phyloP scores from a whole-genome alignment of 768 basidiomycete genomes.

The Xerocomus spinulosus region DNA sequence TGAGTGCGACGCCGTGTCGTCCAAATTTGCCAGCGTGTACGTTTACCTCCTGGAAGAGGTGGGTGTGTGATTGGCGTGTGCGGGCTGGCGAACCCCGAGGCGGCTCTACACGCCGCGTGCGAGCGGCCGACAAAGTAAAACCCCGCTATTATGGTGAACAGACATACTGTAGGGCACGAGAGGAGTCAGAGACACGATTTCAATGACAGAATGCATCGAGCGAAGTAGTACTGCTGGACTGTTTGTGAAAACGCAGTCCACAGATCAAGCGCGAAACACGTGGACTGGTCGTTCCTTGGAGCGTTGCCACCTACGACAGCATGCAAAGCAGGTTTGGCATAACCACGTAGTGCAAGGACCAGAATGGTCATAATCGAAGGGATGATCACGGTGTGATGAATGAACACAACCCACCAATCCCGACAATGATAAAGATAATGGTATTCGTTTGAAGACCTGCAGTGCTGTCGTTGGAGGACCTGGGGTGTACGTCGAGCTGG shows the following conservation, averaged over 20 bases:
- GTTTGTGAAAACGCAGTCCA: not conserved
- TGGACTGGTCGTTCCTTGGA: not conserved
- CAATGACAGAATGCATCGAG: not conserved
- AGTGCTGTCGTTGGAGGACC: slow-evolving; percentile 4
- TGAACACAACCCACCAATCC: slow-evolving; percentile 22
- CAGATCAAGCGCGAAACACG: not conserved
- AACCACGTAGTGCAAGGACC: not conserved
- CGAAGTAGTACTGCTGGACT: not conserved
- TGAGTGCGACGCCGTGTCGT: slow-evolving; percentile 7
- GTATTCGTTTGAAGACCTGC: slow-evolving; percentile 13
- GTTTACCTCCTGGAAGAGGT: no score
- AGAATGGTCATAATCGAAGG: slow-evolving; percentile 3
- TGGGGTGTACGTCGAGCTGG: slow-evolving; percentile 7
- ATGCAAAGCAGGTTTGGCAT: not conserved
- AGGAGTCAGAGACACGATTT: slow-evolving; percentile 9
- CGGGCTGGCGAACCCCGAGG: no score
- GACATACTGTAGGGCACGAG: slow-evolving; percentile 16
- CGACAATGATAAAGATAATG: slow-evolving; percentile 21
- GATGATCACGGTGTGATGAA: not conserved
- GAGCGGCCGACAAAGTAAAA: slow-evolving; percentile 25
- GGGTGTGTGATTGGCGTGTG: no score
- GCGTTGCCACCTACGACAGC: not conserved
- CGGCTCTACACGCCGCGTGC: slow-evolving; percentile 2
- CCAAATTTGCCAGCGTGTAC: slow-evolving; percentile 17
- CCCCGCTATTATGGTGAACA: slow-evolving; percentile 22